phyloP scores from a whole-genome alignment of 2,329 filamentous ascomycete genomes.

The Berkeleyomyces basicola region DNA sequence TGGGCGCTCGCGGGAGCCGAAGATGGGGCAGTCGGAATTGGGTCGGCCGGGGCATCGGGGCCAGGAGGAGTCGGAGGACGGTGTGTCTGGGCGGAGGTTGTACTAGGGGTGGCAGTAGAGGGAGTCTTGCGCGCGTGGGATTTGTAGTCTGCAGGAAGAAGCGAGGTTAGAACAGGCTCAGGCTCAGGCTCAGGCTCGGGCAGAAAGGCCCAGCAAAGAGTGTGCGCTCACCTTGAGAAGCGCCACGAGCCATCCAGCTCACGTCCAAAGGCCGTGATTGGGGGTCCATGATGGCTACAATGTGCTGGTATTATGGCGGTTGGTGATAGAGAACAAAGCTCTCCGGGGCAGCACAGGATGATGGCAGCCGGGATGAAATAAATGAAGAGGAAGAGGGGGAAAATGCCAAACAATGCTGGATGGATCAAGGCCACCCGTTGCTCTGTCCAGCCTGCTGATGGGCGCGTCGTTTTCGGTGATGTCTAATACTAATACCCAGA shows the following conservation, averaged over 20 bases:
- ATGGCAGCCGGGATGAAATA: neutral
- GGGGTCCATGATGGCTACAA: constrained; percentile 48
- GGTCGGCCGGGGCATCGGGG: neutral
- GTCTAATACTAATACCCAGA: neutral
- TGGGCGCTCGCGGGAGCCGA: neutral
- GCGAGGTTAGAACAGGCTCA: neutral
- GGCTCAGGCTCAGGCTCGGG: neutral
- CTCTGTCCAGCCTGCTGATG: neutral
- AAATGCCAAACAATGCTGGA: neutral
- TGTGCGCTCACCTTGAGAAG: constrained; percentile 52
- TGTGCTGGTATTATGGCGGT: constrained; percentile 11
- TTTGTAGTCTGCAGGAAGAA: constrained; percentile 3
- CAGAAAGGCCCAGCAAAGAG: neutral
- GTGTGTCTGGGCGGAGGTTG: neutral
- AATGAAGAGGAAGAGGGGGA: neutral
- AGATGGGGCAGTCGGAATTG: neutral
- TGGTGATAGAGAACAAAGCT: constrained; percentile 15
- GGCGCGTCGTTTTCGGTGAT: neutral
- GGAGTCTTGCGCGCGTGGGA: neutral
- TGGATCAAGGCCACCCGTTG: neutral
- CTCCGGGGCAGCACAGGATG: neutral
- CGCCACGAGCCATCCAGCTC: constrained; percentile 73
- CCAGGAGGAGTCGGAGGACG: neutral
- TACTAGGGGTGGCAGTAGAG: neutral
- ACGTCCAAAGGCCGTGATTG: constrained; percentile 63